Evolutionary conservation across 345 rosid species (phyloP).

Genomic region (Acer negundo): DNA sequence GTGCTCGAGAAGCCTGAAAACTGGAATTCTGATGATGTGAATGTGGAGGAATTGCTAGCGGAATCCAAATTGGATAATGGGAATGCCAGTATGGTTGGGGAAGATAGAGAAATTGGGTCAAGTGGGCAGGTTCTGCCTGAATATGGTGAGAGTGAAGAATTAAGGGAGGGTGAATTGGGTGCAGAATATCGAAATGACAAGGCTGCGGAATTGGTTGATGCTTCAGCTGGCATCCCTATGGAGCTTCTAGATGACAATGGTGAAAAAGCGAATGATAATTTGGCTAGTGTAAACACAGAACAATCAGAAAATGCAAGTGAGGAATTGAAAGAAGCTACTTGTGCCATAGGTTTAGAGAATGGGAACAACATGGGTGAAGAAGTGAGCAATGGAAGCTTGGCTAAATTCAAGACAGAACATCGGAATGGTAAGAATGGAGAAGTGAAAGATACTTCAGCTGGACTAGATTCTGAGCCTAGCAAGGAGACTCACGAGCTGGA

Average conservation of each 20-base stretch:
- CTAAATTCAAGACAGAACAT: constrained; percentile 2
- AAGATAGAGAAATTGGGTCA: constrained; percentile 11
- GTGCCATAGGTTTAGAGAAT: constrained; percentile 7
- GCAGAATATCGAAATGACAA: constrained; percentile 16
- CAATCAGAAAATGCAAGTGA: constrained; percentile 16
- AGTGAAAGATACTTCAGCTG: constrained; percentile 21
- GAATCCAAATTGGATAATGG: constrained; percentile 15
- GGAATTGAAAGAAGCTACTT: constrained; percentile 21
- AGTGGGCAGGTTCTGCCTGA: constrained; percentile 22
- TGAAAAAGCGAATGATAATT: constrained; percentile 25
- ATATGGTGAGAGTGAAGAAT: constrained; percentile 22
- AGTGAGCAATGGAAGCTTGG: background rate
- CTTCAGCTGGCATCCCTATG: constrained; percentile 15
- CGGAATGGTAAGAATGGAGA: constrained; percentile 21
- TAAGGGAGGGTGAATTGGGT: constrained; percentile 29
- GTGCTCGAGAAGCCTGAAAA: constrained; percentile 13
- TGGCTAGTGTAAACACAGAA: constrained; percentile 19
- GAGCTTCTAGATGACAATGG: constrained; percentile 26
- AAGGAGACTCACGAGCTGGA: constrained; percentile 17
- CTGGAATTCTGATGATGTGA: constrained; percentile 16
- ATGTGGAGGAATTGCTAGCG: constrained; percentile 8
- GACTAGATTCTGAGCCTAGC: constrained; percentile 10
- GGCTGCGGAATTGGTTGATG: constrained; percentile 15
- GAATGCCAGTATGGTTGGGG: background rate
- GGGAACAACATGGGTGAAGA: constrained; percentile 24